Evolutionary conservation across 305 asterid species (phyloP), one percentile per base, ranked within the genome.

Genomic region (Solanum aculeatissimum): DNA sequence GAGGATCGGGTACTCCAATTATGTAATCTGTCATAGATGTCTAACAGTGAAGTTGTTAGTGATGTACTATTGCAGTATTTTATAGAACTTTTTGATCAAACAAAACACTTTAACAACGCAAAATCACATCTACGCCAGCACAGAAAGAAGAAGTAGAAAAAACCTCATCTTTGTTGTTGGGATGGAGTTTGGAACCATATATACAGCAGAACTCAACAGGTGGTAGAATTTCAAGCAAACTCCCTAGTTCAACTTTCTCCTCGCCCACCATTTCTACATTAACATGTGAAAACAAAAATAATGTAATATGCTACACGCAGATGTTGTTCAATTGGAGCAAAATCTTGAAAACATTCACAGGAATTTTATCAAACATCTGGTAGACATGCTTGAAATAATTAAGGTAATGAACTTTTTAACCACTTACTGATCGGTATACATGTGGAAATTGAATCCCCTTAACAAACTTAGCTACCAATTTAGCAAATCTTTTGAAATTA

Each of bases 151-250:
- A 60, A 87, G 29, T 66, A 55, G 74, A 29, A 35, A 62, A 72
- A 32, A 94, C 97, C 97, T 93, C 87, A 85, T 91, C 94, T 68
- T 54, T 82, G 86, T 96, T 94, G 92, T 92, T 92, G 25, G 94
- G 94, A 89, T 96, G 99, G 87, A 94, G 96, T 74, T 90, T 88
- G 81, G 99, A 96, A 47, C 99, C 99, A 93, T 96, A 93, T 38
- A 93, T 66, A 84, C 97, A 95, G 82, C 94, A 94, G 85, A 95
- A 95, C 38, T 93, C 98, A 85, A 93, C 97, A 0, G 94, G 93
- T 29, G 99, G 99, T 66, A 95, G 92, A 87, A 77, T 89, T 80
- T 92, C 91, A 62, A 96, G 91, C 84, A 96, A 89, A 86, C 89
- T 85, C 83, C 84, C 88, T 51, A 82, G 81, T 84, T 86, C 90